Conservation (phyloP, 2,329 filamentous ascomycete genomes). For the Alternaria ethzedia region DNA sequence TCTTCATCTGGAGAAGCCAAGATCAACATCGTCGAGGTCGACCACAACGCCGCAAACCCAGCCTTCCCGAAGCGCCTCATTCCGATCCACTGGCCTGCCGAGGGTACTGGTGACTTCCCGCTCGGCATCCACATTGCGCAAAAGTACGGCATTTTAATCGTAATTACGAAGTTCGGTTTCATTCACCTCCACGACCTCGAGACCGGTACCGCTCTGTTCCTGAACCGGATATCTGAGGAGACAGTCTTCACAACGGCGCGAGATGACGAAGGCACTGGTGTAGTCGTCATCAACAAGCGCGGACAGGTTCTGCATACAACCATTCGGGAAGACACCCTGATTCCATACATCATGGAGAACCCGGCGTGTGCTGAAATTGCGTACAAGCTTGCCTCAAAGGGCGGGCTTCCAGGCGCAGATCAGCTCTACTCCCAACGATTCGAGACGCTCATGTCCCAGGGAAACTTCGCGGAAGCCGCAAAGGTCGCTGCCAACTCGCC, state of each 20-base stretch:
- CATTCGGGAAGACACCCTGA: slow-evolving; percentile 88
- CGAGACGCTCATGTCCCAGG: slow-evolving; percentile 80
- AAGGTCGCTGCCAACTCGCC: slow-evolving; percentile 97
- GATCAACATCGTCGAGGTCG: slow-evolving; percentile 96
- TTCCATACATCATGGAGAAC: slow-evolving; percentile 95
- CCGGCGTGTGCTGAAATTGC: slow-evolving; percentile 92
- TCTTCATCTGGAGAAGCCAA: slow-evolving; percentile 83
- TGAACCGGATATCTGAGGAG: slow-evolving; percentile 99
- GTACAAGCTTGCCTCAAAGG: slow-evolving; percentile 94
- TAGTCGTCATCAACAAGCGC: slow-evolving; percentile 95
- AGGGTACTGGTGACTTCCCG: slow-evolving; percentile 96
- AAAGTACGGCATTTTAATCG: slow-evolving; percentile 95
- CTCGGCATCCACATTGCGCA: slow-evolving; percentile 97
- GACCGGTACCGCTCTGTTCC: slow-evolving; percentile 94
- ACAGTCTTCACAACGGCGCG: slow-evolving; percentile 95
- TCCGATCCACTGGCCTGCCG: slow-evolving; percentile 95
- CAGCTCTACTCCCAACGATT: slow-evolving; percentile 93
- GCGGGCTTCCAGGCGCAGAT: slow-evolving; percentile 91
- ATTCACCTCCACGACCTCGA: slow-evolving; percentile 99
- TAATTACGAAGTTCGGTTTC: slow-evolving; percentile 98
- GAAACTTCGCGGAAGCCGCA: slow-evolving; percentile 85
- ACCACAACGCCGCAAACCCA: slow-evolving; percentile 88
- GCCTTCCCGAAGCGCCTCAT: slow-evolving; percentile 94
- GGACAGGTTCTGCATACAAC: slow-evolving; percentile 95
- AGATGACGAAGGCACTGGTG: slow-evolving; percentile 83